Evolutionary conservation across 768 basidiomycete genomes (phyloP).

Genomic region (Rhizopogon vesiculosus): DNA sequence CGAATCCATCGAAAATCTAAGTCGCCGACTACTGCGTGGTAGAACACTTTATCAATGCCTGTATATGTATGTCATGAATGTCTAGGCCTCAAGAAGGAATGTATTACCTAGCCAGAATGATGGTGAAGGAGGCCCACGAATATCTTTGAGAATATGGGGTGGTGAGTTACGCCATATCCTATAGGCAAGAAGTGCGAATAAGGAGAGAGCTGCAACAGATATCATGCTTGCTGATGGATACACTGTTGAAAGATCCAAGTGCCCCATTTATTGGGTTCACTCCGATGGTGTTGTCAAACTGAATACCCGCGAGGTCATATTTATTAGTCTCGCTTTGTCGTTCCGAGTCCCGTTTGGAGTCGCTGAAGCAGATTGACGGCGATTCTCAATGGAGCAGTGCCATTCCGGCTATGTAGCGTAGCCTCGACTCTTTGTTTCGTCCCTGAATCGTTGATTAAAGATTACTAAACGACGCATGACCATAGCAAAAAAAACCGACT

Average conservation of each 20-base stretch:
- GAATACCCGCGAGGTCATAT: too few relatives aligned
- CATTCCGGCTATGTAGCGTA: too few relatives aligned
- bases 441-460: too few relatives aligned
- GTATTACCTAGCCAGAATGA: constrained; percentile 3
- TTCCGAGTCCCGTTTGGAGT: too few relatives aligned
- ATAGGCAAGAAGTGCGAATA: neutral
- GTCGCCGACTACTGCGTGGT: constrained; percentile 22
- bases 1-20: constrained; percentile 23
- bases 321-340: too few relatives aligned
- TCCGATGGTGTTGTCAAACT: neutral
- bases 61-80: neutral
- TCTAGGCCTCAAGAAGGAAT: neutral
- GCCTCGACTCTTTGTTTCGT: too few relatives aligned
- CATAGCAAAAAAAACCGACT: too few relatives aligned
- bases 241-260: neutral
- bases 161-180: constrained; percentile 1
- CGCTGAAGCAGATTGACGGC: too few relatives aligned
- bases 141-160: constrained; percentile 2
- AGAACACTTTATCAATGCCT: constrained; percentile 21
- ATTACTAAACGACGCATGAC: too few relatives aligned
- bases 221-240: neutral
- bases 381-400: too few relatives aligned
- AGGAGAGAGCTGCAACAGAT: neutral
- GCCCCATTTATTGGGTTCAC: neutral
- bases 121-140: constrained; percentile 3